Evolutionary conservation across 2,329 filamentous ascomycete genomes (phyloP), one percentile per base, ranked within the genome.

Genomic region (Pestalotiopsis sp.): DNA sequence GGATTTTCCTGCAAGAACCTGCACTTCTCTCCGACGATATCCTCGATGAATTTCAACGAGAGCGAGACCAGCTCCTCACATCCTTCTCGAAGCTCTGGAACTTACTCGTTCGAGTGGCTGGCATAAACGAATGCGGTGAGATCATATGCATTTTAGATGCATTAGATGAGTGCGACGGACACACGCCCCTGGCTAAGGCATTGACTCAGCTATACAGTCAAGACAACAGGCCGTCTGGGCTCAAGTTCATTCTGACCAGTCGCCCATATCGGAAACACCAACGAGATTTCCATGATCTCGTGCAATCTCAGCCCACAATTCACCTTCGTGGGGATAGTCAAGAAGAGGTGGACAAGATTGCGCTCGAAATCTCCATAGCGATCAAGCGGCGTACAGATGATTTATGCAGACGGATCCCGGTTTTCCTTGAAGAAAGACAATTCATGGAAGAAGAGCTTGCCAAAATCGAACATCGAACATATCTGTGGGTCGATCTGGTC

Each of bases 181-280:
- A 70, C 7, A 38, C 31, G 12, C 66, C 71, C 5, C 67, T 82
- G 6, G 69, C 71, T 2, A 7, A 74, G 2, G 72, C 70, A 2
- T 59, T 83, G 17, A 64, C 67, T 3, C 61, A 73, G 7, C 67
- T 78, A 14, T 81, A 79, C 61, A 60, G 14, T 2, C 59, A 66
- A n/a, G 61, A 17, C 23, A 49, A 58, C 12, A 56, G 49, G 6
- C 68, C 45, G 3, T 61, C 58, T 3, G 73, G 72, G 23, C 52
- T 83, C 5, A 83, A 82, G 65, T 80, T 83, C 66, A 73, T 84
- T 1, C 39, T 82, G 4, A 82, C 80, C 0, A 81, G 79, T 69
- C 77, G 81, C 1, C 80, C 79, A 20, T 79, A 80, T 65, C 65
- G 68, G 5, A 17, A 71, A 1, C 78, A 81, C 52, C 66, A 72